A percentile compares a stretch with the other conserved stretches of the same genome.
Conservation (phyloP, 345 rosid species). For the Lumnitzera littorea region DNA sequence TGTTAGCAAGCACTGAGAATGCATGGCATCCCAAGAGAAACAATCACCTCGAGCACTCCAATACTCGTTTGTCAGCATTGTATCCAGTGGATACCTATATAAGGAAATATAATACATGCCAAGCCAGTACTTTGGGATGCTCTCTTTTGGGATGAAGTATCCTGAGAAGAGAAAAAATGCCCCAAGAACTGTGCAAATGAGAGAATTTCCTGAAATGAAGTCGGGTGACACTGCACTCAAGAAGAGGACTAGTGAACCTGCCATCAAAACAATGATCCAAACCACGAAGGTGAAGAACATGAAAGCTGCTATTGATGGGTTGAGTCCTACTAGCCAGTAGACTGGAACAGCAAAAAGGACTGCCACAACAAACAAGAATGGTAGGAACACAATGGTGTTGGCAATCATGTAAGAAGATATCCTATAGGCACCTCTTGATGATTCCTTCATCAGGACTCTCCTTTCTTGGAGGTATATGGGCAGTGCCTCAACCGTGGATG, state of each 20-base stretch:
- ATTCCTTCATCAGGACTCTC: slow-evolving; percentile 77
- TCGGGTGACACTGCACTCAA: slow-evolving; percentile 74
- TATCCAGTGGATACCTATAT: slow-evolving; percentile 75
- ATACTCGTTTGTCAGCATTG: slow-evolving; percentile 66
- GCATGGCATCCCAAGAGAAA: slow-evolving; percentile 36
- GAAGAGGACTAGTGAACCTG: slow-evolving; percentile 75
- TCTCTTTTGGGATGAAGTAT: slow-evolving; percentile 83
- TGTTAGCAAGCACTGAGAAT: slow-evolving; percentile 38
- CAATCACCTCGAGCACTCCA: slow-evolving; percentile 61
- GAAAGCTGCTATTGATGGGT: slow-evolving; percentile 57
- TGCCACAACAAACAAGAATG: slow-evolving; percentile 61
- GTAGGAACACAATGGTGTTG: slow-evolving; percentile 68
- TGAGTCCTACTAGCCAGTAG: slow-evolving; percentile 86
- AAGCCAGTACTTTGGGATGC: slow-evolving; percentile 79
- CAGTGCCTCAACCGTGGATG: slow-evolving; percentile 89
- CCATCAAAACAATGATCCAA: slow-evolving; percentile 77
- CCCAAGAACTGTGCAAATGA: slow-evolving; percentile 77
- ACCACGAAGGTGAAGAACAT: slow-evolving; percentile 60
- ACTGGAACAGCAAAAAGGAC: slow-evolving; percentile 67
- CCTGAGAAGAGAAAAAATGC: slow-evolving; percentile 88
- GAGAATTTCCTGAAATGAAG: slow-evolving; percentile 75
- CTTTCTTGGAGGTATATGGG: slow-evolving; percentile 86
- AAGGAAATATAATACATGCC: slow-evolving; percentile 88
- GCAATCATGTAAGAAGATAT: slow-evolving; percentile 91
- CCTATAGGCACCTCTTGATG: slow-evolving; percentile 68